Conservation (phyloP, 176 grass and related monocot species). For the Juncus effusus region DNA sequence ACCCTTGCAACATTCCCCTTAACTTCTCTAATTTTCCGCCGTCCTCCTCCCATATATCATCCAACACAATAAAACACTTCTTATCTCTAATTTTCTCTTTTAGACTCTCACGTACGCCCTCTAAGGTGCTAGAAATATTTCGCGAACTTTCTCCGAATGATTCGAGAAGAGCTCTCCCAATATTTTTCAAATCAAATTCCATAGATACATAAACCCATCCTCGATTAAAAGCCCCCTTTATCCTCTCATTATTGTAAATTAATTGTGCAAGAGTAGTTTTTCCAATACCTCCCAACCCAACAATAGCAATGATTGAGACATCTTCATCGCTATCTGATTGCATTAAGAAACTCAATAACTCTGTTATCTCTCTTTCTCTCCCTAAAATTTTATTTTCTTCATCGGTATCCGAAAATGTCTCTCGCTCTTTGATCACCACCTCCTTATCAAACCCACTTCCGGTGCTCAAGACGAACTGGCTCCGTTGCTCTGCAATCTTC, state of each 20-base stretch:
- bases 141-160: background rate
- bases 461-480: no score
- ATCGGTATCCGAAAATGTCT: no score
- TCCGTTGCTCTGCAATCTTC: no score
- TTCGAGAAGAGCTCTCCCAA: conserved; percentile 18
- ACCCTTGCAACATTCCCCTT: conserved; percentile 1
- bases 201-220: conserved; percentile 18
- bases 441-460: no score
- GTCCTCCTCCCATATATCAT: conserved; percentile 28
- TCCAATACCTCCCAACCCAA: background rate
- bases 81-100: conserved; percentile 8
- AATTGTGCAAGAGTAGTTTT: no score
- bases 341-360: conserved; percentile 3
- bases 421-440: no score
- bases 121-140: background rate
- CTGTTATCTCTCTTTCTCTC: background rate
- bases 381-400: no score
- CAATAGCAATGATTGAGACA: background rate
- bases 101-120: background rate
- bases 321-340: conserved; percentile 9
- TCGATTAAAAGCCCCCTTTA: conserved; percentile 11
- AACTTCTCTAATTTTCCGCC: conserved; percentile 5
- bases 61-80: conserved; percentile 25
- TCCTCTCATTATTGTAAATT: conserved; percentile 17
- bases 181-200: conserved; percentile 31